Evolutionary conservation across 495 filamentous ascomycete species (phyloP).

Genomic region (Rhypophila decipiens): DNA sequence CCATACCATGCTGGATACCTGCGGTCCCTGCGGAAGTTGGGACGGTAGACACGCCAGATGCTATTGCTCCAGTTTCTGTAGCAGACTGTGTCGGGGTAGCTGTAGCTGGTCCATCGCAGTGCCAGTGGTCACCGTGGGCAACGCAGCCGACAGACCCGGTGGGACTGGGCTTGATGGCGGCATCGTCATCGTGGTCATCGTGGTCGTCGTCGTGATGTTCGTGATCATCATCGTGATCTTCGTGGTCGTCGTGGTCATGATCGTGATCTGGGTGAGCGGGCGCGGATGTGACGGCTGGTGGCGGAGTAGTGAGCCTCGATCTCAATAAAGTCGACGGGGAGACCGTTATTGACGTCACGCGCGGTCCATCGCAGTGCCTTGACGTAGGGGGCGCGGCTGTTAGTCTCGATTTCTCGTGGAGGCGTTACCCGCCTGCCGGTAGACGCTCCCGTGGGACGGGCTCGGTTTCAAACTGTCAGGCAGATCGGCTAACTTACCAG

Average conservation of each 20-base stretch:
- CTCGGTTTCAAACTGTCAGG: not conserved
- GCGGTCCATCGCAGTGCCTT: constrained; percentile 30
- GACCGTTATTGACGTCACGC: constrained; percentile 8
- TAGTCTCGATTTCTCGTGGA: no score
- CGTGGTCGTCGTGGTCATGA: constrained; percentile 1
- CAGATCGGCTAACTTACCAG: constrained; percentile 17
- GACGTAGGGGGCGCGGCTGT: no score
- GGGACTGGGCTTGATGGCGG: constrained; percentile 23
- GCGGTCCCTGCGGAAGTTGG: no score
- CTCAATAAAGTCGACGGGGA: not conserved
- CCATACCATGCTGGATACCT: no score
- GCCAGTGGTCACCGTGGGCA: constrained; percentile 35
- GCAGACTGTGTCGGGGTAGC: constrained; percentile 8
- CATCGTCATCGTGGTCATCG: constrained; percentile 7
- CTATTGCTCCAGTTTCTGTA: no score
- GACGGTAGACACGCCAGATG: not conserved
- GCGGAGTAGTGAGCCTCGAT: not conserved
- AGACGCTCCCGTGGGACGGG: no score
- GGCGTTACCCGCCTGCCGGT: no score
- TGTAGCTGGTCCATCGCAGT: constrained; percentile 26
- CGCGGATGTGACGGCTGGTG: constrained; percentile 7
- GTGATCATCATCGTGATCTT: constrained; percentile 11
- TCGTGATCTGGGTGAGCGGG: not conserved
- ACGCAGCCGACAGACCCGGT: constrained; percentile 32
- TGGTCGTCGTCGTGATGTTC: constrained; percentile 10